phyloP scores from a whole-genome alignment of 805 yeast genomes.

The Pichia paraexigua region DNA sequence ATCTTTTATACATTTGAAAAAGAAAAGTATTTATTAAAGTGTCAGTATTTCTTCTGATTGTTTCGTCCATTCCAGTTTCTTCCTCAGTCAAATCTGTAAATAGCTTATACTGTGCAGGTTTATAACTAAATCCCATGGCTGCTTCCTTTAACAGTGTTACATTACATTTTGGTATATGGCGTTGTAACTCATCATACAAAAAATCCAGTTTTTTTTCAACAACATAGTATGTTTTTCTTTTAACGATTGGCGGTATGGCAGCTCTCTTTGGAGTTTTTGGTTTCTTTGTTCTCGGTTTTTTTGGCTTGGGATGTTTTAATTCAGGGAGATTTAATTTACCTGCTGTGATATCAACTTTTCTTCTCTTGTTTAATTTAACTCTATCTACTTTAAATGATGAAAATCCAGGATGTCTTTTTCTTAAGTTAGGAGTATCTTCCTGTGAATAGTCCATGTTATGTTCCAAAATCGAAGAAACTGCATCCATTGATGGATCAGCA shows the following conservation, averaged over 20 bases:
- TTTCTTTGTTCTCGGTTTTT: not conserved
- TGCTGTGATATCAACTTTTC: not conserved
- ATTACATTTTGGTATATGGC: not conserved
- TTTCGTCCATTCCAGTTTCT: slow-evolving; percentile 2
- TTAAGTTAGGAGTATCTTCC: not conserved
- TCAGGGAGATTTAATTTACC: not conserved
- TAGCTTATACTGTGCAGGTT: slow-evolving; percentile 13
- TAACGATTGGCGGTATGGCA: not conserved
- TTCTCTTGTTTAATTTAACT: not conserved
- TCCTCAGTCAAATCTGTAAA: slow-evolving; percentile 8
- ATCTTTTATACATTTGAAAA: slow-evolving; percentile 14
- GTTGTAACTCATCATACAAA: slow-evolving; percentile 9
- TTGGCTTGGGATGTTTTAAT: not conserved
- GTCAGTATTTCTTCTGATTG: slow-evolving; percentile 11
- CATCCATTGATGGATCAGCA: not conserved
- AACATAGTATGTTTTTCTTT: slow-evolving; percentile 3
- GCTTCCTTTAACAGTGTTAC: slow-evolving; percentile 4
- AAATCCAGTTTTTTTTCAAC: slow-evolving; percentile 13
- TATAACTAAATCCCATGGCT: slow-evolving; percentile 11
- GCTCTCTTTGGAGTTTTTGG: not conserved
- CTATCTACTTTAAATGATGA: not conserved
- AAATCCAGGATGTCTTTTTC: not conserved
- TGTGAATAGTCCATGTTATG: not conserved
- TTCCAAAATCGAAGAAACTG: not conserved
- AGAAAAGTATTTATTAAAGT: slow-evolving; percentile 15